Base-by-base conservation (phyloP, 192 early-diverging fungal species). In the Cetraspora pellucida region DNA sequence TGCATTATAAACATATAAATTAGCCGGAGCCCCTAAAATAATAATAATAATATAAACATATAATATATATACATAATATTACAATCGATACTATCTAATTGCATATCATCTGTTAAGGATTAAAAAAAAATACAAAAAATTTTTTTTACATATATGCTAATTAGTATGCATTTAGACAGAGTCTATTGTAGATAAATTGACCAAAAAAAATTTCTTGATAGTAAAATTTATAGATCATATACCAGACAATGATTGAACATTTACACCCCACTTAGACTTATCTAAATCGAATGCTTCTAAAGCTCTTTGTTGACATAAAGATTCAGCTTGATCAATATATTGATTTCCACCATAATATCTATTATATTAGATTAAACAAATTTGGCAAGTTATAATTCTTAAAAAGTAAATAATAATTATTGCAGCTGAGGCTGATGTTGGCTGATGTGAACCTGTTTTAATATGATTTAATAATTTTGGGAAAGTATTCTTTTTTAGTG, bases 331-430 rank as follows among this genome's bases (percentile, higher is more conserved):
- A 86, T 99, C 98, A 77, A 99, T 99, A 78, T 88, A 95, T 85
- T 98, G 94, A 85, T 99, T 99, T 77, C 98, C 98, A 74, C 98
- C 98, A 85, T 99, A 99, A 89, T 99, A 99, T 79, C 92, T 90
- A 77, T 59, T n/a, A 74, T 37, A 27, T 77, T 31, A 31, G 27
- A 45, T 23, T 19, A 27, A 37, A 37, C 37, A 7, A 37, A 37
- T 37, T 37, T 37, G 37, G 7, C 37, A 37, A 37, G 37, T 37
- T 37, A 37, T 37, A 37, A 37, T 37, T 37, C 5, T 37, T 37
- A 37, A 5, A 37, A 3, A 37, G 31, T 37, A 37, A 37, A 37
- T 37, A 37, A 37, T 37, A 37, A 37, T 37, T 37, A 37, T 37
- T 37, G 31, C 5, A 5, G 5, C 31, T 37, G 1, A 37, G 5